Base-by-base conservation (phyloP, 495 filamentous ascomycete species). In the Aspergillus sparsus region DNA sequence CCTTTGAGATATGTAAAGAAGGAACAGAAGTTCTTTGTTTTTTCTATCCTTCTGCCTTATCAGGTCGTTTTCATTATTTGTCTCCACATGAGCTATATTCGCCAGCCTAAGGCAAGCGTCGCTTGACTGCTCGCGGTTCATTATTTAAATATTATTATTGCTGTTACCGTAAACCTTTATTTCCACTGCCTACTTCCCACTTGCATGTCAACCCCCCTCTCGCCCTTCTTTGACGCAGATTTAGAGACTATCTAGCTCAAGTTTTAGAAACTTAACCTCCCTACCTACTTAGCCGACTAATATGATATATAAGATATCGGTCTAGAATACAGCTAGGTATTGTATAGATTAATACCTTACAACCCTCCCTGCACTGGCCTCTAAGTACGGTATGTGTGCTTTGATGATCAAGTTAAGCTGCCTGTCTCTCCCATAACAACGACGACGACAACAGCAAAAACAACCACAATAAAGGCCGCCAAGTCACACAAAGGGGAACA, bases 331-430 rank as follows among this genome's bases (percentile, higher is more conserved):
- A 18, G 27, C 27, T 47, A 9, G n/a, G 44, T 47, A 47, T 21
- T 47, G 44, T 21, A 47, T 47, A 47, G 44, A 41, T 13, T 21
- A 35, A 44, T 35, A 56, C 39, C 51, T 51, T 61, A 61, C 51
- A 50, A 44, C 45, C 36, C 62, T 58, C 55, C 63, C 62, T 65
- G 52, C 51, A 58, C 59, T 42, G 50, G 21, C 45, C 52, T 53
- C 49, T 58, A 47, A 37, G 33, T 36, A 35, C 34, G 2, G 45
- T 18, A 50, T 41, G 34, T 58, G 55, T n/a, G n/a, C n/a, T n/a
- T 13, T 41, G 16, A n/a, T 42, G 52, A 55, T 21, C 37, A 39
- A 44, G 41, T 49, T 42, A 35, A 46, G 32, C 16, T 49, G 55
- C 33, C 13, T 50, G 33, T 27, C 45, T n/a, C 12, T 36, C n/a